Percentiles rank a stretch among this genome's conserved stretches.
These are phyloP conservation scores for Pleodorina starrii DNA, from an alignment of 139 green algal species.

Conservation along the genomic window DNA sequence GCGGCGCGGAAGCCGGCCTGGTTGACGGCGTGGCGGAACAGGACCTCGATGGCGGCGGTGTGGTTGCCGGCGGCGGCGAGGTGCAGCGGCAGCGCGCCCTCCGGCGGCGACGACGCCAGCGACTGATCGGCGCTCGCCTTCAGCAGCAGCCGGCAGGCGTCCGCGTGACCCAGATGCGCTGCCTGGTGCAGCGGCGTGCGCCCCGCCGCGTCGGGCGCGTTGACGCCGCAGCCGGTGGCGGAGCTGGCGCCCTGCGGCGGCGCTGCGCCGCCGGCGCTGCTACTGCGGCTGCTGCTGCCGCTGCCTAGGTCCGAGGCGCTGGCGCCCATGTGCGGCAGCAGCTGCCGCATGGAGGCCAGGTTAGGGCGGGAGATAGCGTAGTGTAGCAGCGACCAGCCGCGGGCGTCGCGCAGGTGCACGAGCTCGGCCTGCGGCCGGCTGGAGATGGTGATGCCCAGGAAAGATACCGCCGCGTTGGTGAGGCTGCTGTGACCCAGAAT, in stretches of 20 bases:
- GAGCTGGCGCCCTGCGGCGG: neutral
- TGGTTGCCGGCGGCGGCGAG: constrained; percentile 31
- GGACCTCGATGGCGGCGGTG: neutral
- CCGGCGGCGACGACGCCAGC: neutral
- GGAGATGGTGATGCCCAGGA: constrained; percentile 24
- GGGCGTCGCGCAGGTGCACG: neutral
- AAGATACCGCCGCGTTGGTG: neutral
- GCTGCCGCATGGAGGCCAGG: neutral
- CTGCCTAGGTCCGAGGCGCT: too few species aligned
- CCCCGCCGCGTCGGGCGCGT: neutral
- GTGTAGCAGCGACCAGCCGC: constrained; percentile 28
- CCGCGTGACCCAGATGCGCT: constrained; percentile 13
- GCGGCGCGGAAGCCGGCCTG: constrained; percentile 13
- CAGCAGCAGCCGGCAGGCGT: constrained; percentile 35
- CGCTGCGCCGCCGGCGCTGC: neutral
- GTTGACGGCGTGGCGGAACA: constrained; percentile 2
- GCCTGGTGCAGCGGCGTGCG: neutral
- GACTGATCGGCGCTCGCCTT: constrained; percentile 9
- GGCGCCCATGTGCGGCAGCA: constrained; percentile 20
- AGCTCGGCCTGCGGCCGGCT: constrained; percentile 20
- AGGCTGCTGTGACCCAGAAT: constrained; percentile 13
- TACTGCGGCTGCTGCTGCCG: neutral
- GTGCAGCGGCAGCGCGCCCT: constrained; percentile 32
- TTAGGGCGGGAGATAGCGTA: constrained; percentile 21
- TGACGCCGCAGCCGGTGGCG: neutral